Evolutionary conservation across 345 rosid genomes (phyloP), one percentile per base, ranked within the genome.

Genomic region (Nasturtium officinale): DNA sequence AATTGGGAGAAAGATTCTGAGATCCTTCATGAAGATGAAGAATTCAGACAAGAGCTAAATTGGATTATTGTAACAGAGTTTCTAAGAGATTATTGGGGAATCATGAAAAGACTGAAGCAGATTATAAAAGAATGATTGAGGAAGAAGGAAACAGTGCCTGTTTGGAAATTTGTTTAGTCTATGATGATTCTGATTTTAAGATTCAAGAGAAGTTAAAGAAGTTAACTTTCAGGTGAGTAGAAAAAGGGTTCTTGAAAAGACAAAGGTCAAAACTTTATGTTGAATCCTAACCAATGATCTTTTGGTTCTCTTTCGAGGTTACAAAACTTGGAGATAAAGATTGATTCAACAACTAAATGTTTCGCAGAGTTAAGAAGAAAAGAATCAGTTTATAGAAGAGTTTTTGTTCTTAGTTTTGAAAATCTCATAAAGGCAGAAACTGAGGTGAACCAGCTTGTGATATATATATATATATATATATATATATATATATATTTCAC

Each of bases 361-460:
- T 57, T 74, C 15, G 42, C 43, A 63, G 73, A 72, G 32, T 53
- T 73, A 9, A 79, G 62, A 61, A 71, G 79, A 67, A 77, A 72
- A 63, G 86, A 85, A 64, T 62, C 70, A 23, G 79, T 84, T 15
- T 90, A 90, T 69, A 82, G 68, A 71, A 79, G 68, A 73, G 97
- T 90, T 52, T 93, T 90, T 69, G 38, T 77, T 30, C 75, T 82
- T 71, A 78, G 90, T 71, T 80, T 90, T 61, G 79, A 87, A 77
- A 90, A 86, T 81, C 96, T 93, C 25, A 82, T 47, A 57, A 90
- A 79, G 80, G 97, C 92, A 35, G 98, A 93, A 88, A 66, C 61
- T 29, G 98, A 93, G 98, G 98, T 80, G 1, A 16, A 43, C 30
- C n/a, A n/a, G 46, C 48, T 77, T 29, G 9, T 43, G 6, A 40